Evolutionary conservation across 768 basidiomycete genomes (phyloP).

Genomic region (Bullera alba): DNA sequence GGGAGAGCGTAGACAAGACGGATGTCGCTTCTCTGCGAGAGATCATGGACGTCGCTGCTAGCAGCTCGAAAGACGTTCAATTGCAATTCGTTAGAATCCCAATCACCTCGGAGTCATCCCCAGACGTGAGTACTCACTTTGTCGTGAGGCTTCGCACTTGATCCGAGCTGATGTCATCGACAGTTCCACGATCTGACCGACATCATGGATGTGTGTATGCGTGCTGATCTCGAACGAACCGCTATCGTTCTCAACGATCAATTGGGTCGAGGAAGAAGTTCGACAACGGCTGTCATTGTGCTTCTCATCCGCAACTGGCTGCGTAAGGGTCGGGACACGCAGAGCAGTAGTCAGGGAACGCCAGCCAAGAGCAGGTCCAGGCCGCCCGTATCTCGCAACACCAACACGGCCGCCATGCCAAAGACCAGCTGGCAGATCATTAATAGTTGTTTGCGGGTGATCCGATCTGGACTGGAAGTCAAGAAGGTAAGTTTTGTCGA

Average conservation of each 20-base stretch:
- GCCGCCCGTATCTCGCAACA: neutral
- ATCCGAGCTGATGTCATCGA: neutral
- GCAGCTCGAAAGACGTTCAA: conserved; percentile 50
- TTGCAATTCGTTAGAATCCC: conserved; percentile 79
- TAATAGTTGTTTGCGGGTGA: conserved; percentile 74
- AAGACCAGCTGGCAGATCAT: conserved; percentile 52
- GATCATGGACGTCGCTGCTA: conserved; percentile 58
- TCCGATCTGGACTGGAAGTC: conserved; percentile 75
- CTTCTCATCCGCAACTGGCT: conserved; percentile 81
- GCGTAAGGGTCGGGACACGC: conserved; percentile 3
- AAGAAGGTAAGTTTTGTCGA: conserved; percentile 53
- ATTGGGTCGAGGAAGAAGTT: conserved; percentile 80
- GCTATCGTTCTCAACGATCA: conserved; percentile 89
- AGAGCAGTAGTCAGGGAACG: neutral
- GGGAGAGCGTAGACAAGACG: conserved; percentile 74
- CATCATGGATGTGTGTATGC: conserved; percentile 67
- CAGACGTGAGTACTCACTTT: conserved; percentile 43
- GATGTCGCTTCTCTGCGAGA: conserved; percentile 79
- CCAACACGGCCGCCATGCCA: neutral
- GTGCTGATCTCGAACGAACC: conserved; percentile 60
- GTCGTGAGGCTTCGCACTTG: too few species aligned
- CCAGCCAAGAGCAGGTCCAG: conserved; percentile 5
- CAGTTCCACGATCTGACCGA: conserved; percentile 43
- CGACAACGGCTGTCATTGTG: conserved; percentile 79
- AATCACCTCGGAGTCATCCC: conserved; percentile 73